A percentile compares a stretch with the other conserved stretches of the same genome.
phyloP scores from a whole-genome alignment of 2,329 filamentous ascomycete genomes.

The Colletotrichum melonis region DNA sequence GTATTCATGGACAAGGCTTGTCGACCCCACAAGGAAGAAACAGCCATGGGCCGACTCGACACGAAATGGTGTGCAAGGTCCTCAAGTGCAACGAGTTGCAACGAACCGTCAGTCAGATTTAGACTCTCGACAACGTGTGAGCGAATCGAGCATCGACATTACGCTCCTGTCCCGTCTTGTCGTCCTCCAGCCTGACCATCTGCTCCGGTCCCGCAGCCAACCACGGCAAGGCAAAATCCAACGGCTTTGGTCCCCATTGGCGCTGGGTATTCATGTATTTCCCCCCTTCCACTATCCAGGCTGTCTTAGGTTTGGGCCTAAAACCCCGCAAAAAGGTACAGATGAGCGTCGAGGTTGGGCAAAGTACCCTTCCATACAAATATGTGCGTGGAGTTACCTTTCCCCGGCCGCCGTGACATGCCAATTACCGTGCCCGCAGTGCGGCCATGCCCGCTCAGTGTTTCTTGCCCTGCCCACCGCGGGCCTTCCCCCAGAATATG shows the following conservation, averaged over 20 bases:
- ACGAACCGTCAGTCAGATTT: background rate
- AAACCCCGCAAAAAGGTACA: conserved; percentile 10
- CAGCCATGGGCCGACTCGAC: background rate
- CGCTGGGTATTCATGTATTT: background rate
- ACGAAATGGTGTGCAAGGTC: background rate
- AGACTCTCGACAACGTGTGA: background rate
- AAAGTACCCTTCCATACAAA: background rate
- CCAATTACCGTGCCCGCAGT: background rate
- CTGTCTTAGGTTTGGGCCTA: background rate
- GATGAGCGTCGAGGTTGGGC: background rate
- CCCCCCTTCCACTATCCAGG: background rate
- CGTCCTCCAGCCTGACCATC: background rate
- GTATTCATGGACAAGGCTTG: background rate
- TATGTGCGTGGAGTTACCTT: background rate
- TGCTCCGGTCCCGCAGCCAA: background rate
- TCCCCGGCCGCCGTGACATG: background rate
- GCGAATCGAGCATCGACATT: background rate
- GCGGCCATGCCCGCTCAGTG: background rate
- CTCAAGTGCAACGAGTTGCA: background rate
- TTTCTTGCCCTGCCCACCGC: conserved; percentile 7
- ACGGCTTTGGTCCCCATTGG: background rate
- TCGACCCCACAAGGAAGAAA: background rate
- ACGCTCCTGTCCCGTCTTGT: background rate
- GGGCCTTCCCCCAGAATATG: conserved; percentile 1
- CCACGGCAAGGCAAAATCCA: background rate